Evolutionary conservation across 495 filamentous ascomycete genomes (phyloP), one percentile per base, ranked within the genome.

Genomic region (Penicillium psychrofluorescens): DNA sequence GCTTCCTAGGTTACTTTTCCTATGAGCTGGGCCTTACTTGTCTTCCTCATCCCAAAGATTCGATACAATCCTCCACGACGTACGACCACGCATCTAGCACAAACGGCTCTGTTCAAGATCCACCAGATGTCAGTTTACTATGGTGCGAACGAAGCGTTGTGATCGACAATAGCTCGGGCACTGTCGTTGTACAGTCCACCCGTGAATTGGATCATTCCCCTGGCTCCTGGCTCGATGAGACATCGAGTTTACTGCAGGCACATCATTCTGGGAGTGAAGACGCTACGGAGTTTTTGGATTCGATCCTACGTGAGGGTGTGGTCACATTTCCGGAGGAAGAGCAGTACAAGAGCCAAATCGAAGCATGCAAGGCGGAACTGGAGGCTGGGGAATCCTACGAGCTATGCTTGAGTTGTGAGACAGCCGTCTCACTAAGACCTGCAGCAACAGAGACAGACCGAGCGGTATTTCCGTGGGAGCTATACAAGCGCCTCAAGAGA

Each of bases 341-440:
- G 13, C 70, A 71, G 28, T 89, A 90, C 61, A 74, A 79, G 43
- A 48, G 58, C 3, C 79, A 84, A 55, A 79, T 96, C 15, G 64
- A 63, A n/a, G 49, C 62, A 14, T 92, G 88, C 55, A 83, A 94
- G 53, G 71, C 76, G 11, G 73, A 76, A 49, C 84, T 98, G 43
- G 70, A 78, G 6, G 72, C 78, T 0, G 92, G 92, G 2, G 79
- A 95, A 38, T 94, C 90, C 2, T 98, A 98, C 64, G 92, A 98
- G 58, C 76, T 98, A 13, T 96, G 91, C 54, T 75, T 96, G 1
- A 95, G 89, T 0, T 79, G 79, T 16, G 80, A 87, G 53, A 88
- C 85, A 6, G 69, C 62, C 16, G 73, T 94, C 44, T 72, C 65
- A n/a, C 44, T 76, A 28, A 66, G 64, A 7, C 45, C 54, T 12